Conservation (phyloP, 2,329 filamentous ascomycete species). For the Bipolaris sorokiniana region DNA sequence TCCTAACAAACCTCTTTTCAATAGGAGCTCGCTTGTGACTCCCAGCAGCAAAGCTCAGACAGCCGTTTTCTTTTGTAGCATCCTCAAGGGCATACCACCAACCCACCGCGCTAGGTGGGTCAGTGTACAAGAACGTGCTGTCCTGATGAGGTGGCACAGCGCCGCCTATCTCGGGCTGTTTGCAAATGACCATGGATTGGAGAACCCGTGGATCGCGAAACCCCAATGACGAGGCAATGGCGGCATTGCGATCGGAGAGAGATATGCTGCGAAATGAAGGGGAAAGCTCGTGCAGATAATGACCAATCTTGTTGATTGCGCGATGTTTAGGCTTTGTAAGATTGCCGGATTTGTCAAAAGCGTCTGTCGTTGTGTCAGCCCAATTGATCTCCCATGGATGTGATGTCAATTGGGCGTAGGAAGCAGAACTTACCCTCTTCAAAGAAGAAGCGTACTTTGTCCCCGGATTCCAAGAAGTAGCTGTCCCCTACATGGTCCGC, state of each 20-base stretch:
- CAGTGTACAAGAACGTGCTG: constrained; percentile 88
- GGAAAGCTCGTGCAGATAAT: constrained; percentile 57
- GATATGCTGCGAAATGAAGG: constrained; percentile 58
- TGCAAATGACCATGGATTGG: constrained; percentile 98
- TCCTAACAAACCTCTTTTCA: constrained; percentile 75
- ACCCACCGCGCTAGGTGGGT: constrained; percentile 85
- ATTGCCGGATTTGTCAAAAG: constrained; percentile 69
- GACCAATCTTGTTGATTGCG: constrained; percentile 76
- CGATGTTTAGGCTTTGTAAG: constrained; percentile 79
- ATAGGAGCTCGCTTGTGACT: constrained; percentile 78
- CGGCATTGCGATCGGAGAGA: constrained; percentile 62
- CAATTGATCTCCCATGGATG: neutral
- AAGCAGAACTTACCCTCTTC: constrained; percentile 66
- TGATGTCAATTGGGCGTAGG: neutral
- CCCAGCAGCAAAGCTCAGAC: constrained; percentile 82
- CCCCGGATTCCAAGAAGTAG: constrained; percentile 89
- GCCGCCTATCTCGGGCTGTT: constrained; percentile 94
- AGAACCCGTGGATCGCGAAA: constrained; percentile 78
- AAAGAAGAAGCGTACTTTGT: constrained; percentile 97
- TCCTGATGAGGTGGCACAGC: constrained; percentile 92
- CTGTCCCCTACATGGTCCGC: constrained; percentile 86
- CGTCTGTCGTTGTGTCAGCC: constrained; percentile 59
- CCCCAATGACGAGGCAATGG: constrained; percentile 72
- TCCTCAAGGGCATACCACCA: constrained; percentile 99
- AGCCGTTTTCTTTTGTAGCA: constrained; percentile 84